A percentile compares a stretch with the other conserved stretches of the same genome.
Conservation (phyloP, 2,329 filamentous ascomycete genomes). For the Talaromyces sp. region DNA sequence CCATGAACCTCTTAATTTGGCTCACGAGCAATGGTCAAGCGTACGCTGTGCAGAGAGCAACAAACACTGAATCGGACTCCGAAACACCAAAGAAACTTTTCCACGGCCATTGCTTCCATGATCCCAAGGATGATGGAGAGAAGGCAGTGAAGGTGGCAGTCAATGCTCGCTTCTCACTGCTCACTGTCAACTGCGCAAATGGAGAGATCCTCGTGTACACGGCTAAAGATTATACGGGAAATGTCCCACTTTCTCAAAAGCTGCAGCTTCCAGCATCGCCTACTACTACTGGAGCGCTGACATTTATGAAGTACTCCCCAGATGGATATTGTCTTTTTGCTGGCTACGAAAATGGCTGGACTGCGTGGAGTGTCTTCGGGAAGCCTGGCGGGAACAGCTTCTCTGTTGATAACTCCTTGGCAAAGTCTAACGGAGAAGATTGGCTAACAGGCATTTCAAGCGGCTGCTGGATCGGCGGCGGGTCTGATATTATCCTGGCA, state of each 20-base stretch:
- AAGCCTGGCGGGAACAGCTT: slow-evolving; percentile 88
- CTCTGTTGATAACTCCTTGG: slow-evolving; percentile 65
- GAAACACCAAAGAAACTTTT: slow-evolving; percentile 69
- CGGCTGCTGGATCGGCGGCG: slow-evolving; percentile 84
- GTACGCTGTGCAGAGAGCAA: slow-evolving; percentile 81
- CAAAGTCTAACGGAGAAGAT: slow-evolving; percentile 70
- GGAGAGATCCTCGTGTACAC: slow-evolving; percentile 87
- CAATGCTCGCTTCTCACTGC: slow-evolving; percentile 91
- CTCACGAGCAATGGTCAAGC: slow-evolving; percentile 83
- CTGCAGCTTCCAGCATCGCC: slow-evolving; percentile 71
- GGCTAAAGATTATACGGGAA: slow-evolving; percentile 89
- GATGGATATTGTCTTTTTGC: slow-evolving; percentile 96
- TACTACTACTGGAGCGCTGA: slow-evolving; percentile 69
- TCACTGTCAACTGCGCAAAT: slow-evolving; percentile 80
- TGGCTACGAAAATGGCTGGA: slow-evolving; percentile 90
- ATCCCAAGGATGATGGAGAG: slow-evolving; percentile 61
- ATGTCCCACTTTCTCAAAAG: slow-evolving; percentile 83
- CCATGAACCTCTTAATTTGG: slow-evolving; percentile 96
- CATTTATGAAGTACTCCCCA: slow-evolving; percentile 80
- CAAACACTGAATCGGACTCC: slow-evolving; percentile 45
- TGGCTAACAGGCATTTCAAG: slow-evolving; percentile 81
- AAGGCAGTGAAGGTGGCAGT: slow-evolving; percentile 76
- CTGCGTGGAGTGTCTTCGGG: slow-evolving; percentile 95
- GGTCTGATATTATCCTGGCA: slow-evolving; percentile 80
- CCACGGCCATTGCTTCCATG: slow-evolving; percentile 88